A percentile compares a stretch with the other conserved stretches of the same genome.
These are phyloP conservation scores for Coleophoma eucalyptorum DNA, from an alignment of 2,329 filamentous ascomycete genomes.

Conservation along the genomic window DNA sequence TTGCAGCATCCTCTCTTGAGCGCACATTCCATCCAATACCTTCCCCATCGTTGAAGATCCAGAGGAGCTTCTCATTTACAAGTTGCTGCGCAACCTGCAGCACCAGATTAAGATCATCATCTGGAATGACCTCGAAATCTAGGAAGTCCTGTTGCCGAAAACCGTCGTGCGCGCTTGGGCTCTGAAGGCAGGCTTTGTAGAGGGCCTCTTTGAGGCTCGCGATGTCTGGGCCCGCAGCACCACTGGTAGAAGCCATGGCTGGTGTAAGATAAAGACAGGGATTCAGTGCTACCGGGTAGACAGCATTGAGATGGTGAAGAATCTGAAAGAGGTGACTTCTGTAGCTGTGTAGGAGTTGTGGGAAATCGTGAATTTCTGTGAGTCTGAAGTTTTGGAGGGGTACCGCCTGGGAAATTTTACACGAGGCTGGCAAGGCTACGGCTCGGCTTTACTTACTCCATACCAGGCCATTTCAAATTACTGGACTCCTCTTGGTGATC, in stretches of 20 bases:
- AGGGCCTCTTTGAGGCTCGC: slow-evolving; percentile 19
- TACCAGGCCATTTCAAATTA: no score
- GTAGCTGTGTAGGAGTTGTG: no score
- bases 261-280: background rate
- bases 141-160: slow-evolving; percentile 58
- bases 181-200: slow-evolving; percentile 20
- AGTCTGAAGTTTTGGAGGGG: no score
- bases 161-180: slow-evolving; percentile 12
- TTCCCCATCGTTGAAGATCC: slow-evolving; percentile 39
- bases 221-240: slow-evolving; percentile 8
- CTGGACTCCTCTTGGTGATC: no score
- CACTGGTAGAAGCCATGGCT: background rate
- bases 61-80: slow-evolving; percentile 57
- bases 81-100: slow-evolving; percentile 53
- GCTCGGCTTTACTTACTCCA: no score
- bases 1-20: slow-evolving; percentile 55
- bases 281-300: background rate
- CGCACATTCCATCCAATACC: slow-evolving; percentile 56
- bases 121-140: slow-evolving; percentile 52
- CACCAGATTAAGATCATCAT: slow-evolving; percentile 50
- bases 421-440: no score
- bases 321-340: no score
- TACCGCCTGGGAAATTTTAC: no score
- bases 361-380: no score
- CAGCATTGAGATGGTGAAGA: background rate